Conservation (phyloP, 441 rosid genomes). For the Biscutella laevigata region DNA sequence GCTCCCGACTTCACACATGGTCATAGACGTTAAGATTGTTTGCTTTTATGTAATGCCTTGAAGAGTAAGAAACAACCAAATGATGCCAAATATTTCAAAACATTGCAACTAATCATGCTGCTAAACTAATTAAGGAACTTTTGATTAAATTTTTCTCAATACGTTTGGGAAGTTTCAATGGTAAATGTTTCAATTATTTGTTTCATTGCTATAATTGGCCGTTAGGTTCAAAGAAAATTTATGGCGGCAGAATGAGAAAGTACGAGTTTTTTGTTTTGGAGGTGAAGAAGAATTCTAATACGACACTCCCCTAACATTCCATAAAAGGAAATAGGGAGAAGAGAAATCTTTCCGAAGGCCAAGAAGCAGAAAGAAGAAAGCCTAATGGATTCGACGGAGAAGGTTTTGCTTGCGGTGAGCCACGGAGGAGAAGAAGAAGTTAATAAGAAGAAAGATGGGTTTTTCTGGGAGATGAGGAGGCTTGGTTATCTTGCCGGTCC, state of each 20-base stretch:
- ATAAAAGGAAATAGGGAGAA: background rate
- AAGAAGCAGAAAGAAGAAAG: background rate
- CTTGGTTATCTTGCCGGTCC: constrained; percentile 43
- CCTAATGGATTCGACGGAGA: constrained; percentile 26
- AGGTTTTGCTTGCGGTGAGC: constrained; percentile 23
- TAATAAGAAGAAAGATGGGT: constrained; percentile 36
- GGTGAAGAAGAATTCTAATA: constrained; percentile 16
- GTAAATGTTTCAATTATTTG: no score
- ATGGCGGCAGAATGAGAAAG: constrained; percentile 1
- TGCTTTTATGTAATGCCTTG: no score
- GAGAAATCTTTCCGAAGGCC: constrained; percentile 6
- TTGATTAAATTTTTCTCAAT: no score
- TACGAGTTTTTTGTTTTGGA: background rate
- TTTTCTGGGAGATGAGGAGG: constrained; percentile 38
- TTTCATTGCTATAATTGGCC: background rate
- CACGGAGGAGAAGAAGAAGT: constrained; percentile 32
- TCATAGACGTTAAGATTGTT: no score
- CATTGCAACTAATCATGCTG: no score
- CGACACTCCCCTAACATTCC: constrained; percentile 11
- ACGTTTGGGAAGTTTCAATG: no score
- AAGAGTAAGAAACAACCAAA: no score
- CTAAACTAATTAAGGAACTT: no score
- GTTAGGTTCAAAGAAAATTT: background rate
- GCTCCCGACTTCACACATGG: no score
- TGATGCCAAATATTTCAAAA: no score